Evolutionary conservation across 1,139 yeast species (phyloP), one percentile per base, ranked within the genome.

Genomic region (Magnusiomyces tetraspermus): DNA sequence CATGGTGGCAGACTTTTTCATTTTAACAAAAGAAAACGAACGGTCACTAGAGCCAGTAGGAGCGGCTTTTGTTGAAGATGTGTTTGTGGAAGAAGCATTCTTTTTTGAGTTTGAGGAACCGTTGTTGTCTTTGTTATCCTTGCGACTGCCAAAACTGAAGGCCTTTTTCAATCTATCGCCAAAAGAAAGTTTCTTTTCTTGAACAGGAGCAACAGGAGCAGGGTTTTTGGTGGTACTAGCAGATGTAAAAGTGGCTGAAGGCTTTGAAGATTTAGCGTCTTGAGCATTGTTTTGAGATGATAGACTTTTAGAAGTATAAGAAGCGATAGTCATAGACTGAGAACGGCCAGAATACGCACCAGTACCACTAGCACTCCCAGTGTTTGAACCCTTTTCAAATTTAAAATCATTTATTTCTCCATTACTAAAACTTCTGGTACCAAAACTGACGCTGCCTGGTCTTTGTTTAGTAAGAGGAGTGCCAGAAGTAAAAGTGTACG

Each of bases 131-230:
- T n/a, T n/a, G n/a, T n/a, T n/a, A n/a, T 30, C 38, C 47, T 48
- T 52, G 48, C 51, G 56, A 11, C 53, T 44, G 19, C 61, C 61
- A 52, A 63, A 61, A 3, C 63, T 53, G 30, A 63, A 61, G 6
- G 63, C 66, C 54, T 61, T 62, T 40, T 57, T 60, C 43, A 63
- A 52, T 48, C 56, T 57, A 15, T 57, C 53, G 8, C 60, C 58
- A 44, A 61, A 51, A 23, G n/a, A n/a, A n/a, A 48, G 48, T 40
- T 37, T 47, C 30, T 53, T 49, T 38, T 51, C 37, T 28, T 42
- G 38, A 44, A 30, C 6, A 28, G 31, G 10, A 11, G 31, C 6
- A 11, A 11, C 11, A 11, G 31, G 31, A n/a, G n/a, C n/a, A 23
- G 49, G 53, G 8, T 24, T 36, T 15, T 21, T 37, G 30, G 30